Evolutionary conservation across 495 filamentous ascomycete genomes (phyloP), one percentile per base, ranked within the genome.

Genomic region (Daldinia grandis): DNA sequence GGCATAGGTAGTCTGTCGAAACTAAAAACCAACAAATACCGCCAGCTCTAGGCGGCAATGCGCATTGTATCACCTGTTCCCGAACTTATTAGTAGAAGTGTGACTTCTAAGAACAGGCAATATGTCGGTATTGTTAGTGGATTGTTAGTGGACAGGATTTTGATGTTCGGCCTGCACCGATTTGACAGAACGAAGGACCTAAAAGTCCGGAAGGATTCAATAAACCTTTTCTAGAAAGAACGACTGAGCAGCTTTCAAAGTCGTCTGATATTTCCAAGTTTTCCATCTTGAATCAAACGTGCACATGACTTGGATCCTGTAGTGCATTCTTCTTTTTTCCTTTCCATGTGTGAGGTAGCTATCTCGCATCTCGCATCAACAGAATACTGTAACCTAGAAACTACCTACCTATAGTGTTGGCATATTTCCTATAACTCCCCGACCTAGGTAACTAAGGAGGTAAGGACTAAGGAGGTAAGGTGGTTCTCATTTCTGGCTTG

Each of bases 41-140:
- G 27, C 6, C 28, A 64, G 21, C 47, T 56, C 27, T 53, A n/a
- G 25, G 25, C 49, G 44, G 50, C 30, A 24, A 59, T 38, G 53
- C 54, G 58, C 21, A 58, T 58, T 47, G 28, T 40, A 58, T 64
- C 19, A 47, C 24, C 37, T 24, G 60, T 40, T 56, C 59, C 51
- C 49, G 44, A 64, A 30, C 42, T 33, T 38, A 30, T 30, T 24
- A 15, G 27, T 53, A 25, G 5, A 2, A 53, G 27, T 53, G 27
- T 30, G 21, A 27, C 24, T 53, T 17, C 24, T 30, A 24, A 28
- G 24, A 51, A 10, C 19, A 51, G 10, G 21, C 9, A 5, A 53
- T 27, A 30, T n/a, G 49, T 51, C 12, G 24, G 24, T 24, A 49
- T 12, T 40, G 37, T 3, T 14, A 40, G 5, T 5, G 10, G 12